These are phyloP conservation scores for Globisporangium lucens DNA, from an alignment of 352 stramenopile species.

Conservation along the genomic window DNA sequence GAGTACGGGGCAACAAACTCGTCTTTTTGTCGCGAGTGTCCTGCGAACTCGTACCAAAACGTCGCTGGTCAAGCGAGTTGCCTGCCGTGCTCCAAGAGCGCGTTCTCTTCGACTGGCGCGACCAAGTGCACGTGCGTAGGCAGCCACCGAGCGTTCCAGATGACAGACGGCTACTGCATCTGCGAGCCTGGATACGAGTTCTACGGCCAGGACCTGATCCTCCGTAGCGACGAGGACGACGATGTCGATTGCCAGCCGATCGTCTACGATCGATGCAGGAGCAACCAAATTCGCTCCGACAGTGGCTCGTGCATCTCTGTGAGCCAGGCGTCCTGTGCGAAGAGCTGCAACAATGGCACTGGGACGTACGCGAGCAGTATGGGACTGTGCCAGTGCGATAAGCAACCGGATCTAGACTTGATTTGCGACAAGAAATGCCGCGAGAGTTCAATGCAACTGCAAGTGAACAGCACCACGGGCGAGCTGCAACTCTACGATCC, in stretches of 20 bases:
- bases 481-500: conserved; percentile 68
- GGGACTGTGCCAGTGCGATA: conserved; percentile 87
- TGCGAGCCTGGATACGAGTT: conserved; percentile 91
- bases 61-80: conserved; percentile 58
- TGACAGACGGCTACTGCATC: conserved; percentile 89
- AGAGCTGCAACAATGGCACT: conserved; percentile 61
- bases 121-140: conserved; percentile 82
- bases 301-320: conserved; percentile 60
- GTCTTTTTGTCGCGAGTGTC: conserved; percentile 64
- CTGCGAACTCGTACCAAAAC: conserved; percentile 80
- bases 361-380: conserved; percentile 75
- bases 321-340: conserved; percentile 39
- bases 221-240: conserved; percentile 80
- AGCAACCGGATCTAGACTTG: conserved; percentile 63
- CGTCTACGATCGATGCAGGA: conserved; percentile 84
- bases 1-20: conserved; percentile 35
- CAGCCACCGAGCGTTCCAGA: conserved; percentile 89
- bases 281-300: conserved; percentile 71
- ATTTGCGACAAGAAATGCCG: conserved; percentile 83
- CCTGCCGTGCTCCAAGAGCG: conserved; percentile 85
- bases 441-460: conserved; percentile 40
- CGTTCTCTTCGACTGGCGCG: conserved; percentile 48
- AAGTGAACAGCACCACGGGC: conserved; percentile 52
- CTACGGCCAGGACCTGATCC: conserved; percentile 84
- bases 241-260: conserved; percentile 90